Percentiles rank a stretch among this genome's conserved stretches.
phyloP scores from a whole-genome alignment of 768 basidiomycete genomes.

The Collybiopsis luxurians region DNA sequence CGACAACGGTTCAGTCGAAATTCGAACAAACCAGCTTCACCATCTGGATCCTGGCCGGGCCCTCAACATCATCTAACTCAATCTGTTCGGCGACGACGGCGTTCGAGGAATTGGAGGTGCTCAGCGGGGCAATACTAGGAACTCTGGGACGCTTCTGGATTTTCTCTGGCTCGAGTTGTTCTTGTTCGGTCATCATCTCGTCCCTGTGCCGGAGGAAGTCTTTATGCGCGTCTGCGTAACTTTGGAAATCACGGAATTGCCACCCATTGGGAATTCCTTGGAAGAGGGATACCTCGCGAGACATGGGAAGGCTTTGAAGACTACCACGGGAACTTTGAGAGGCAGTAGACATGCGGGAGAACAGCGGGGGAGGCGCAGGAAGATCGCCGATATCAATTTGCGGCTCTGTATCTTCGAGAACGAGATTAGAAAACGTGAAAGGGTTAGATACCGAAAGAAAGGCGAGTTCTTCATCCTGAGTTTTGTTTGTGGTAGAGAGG shows the following conservation, averaged over 20 bases:
- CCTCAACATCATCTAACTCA: neutral
- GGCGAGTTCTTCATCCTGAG: neutral
- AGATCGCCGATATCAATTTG: neutral
- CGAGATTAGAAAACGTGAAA: neutral
- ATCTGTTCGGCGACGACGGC: neutral
- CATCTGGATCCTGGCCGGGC: too few relatives aligned
- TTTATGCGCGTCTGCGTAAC: neutral
- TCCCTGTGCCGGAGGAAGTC: constrained; percentile 1
- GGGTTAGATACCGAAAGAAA: neutral
- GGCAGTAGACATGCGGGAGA: constrained; percentile 1
- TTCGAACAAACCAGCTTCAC: too few relatives aligned
- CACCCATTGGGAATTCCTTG: constrained; percentile 10
- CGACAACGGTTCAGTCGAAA: too few relatives aligned
- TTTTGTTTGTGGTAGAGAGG: neutral
- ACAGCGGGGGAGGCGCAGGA: constrained; percentile 1
- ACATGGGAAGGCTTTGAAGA: constrained; percentile 9
- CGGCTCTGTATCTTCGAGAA: neutral
- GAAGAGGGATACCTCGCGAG: constrained; percentile 11
- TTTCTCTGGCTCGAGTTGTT: neutral
- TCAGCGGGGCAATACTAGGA: constrained; percentile 4
- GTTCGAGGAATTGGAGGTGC: neutral
- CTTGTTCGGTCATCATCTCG: neutral
- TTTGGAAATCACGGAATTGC: neutral
- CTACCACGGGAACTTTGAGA: neutral
- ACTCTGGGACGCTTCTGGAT: constrained; percentile 5